Percentiles rank a stretch among this genome's conserved stretches.
Evolutionary conservation across 208 protist species (phyloP).

Genomic region (Strigomonas culicis): DNA sequence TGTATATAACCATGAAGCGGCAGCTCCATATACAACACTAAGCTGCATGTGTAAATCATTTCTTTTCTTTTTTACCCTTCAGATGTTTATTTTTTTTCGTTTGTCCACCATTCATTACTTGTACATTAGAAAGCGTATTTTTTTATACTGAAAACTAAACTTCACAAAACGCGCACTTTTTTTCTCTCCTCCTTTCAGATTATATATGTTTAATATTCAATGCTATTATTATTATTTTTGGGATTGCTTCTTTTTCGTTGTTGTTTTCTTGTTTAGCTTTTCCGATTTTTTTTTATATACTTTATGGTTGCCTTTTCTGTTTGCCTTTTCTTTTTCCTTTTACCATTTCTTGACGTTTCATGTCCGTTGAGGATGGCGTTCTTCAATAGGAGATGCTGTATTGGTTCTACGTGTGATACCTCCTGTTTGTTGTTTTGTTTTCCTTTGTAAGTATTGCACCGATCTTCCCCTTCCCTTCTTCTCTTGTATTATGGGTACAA

Average conservation of each 20-base stretch:
- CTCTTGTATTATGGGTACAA: too few relatives aligned
- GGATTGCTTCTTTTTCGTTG: background rate
- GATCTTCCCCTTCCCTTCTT: too few relatives aligned
- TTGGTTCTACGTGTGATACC: too few relatives aligned
- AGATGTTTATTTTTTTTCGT: slow-evolving; percentile 6
- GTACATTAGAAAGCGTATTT: background rate
- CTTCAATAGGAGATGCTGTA: too few relatives aligned
- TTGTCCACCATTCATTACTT: background rate
- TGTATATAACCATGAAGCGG: too few relatives aligned
- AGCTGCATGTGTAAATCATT: too few relatives aligned
- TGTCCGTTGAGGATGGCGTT: background rate
- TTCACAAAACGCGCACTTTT: background rate
- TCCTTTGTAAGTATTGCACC: too few relatives aligned
- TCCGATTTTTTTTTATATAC: background rate
- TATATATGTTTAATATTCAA: slow-evolving; percentile 13
- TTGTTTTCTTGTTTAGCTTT: slow-evolving; percentile 12
- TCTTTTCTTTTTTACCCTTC: background rate
- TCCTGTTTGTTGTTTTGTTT: too few relatives aligned
- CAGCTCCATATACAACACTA: too few relatives aligned
- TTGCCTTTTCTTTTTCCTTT: background rate
- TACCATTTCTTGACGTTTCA: background rate
- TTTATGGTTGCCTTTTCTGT: background rate
- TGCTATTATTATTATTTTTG: background rate
- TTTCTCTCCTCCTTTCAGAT: slow-evolving; percentile 3
- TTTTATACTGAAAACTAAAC: slow-evolving; percentile 2